Conservation (phyloP, 73 alveolate species). For the Urostyla sp. region DNA sequence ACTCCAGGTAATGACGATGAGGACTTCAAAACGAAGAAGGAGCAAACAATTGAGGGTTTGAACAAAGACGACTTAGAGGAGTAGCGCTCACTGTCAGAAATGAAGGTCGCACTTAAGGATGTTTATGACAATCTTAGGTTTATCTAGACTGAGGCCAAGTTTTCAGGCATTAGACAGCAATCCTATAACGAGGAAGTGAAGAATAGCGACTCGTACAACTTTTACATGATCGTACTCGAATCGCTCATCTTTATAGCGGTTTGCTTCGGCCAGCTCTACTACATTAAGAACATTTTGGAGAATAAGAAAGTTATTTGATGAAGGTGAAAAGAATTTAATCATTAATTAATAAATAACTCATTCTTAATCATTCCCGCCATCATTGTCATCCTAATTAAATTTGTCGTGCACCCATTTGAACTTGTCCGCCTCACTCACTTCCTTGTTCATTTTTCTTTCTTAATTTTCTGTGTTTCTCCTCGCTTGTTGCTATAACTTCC, state of each 20-base stretch:
- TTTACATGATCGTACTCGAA: constrained; percentile 12
- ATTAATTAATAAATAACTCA: not conserved
- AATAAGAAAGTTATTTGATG: constrained; percentile 38
- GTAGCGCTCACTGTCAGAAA: too few species aligned
- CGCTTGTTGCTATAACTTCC: constrained; percentile 21
- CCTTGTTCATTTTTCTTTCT: too few species aligned
- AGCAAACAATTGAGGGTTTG: constrained; percentile 5
- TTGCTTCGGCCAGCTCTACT: constrained; percentile 7
- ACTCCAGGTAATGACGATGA: constrained; percentile 21
- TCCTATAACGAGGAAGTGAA: constrained; percentile 24
- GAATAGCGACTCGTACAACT: constrained; percentile 17
- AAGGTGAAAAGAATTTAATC: too few species aligned
- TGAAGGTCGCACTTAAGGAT: too few species aligned
- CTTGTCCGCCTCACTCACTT: too few species aligned
- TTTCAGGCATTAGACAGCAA: constrained; percentile 6
- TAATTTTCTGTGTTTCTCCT: too few species aligned
- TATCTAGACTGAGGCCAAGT: constrained; percentile 29
- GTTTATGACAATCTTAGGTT: constrained; percentile 1
- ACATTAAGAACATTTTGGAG: constrained; percentile 34
- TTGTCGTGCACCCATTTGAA: too few species aligned
- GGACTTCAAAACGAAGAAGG: not conserved
- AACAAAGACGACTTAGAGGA: not conserved
- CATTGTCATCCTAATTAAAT: too few species aligned
- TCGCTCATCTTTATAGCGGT: constrained; percentile 9
- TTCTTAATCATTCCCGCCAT: not conserved